Evolutionary conservation across 495 filamentous ascomycete species (phyloP).

Genomic region (Trichoderma reesei): DNA sequence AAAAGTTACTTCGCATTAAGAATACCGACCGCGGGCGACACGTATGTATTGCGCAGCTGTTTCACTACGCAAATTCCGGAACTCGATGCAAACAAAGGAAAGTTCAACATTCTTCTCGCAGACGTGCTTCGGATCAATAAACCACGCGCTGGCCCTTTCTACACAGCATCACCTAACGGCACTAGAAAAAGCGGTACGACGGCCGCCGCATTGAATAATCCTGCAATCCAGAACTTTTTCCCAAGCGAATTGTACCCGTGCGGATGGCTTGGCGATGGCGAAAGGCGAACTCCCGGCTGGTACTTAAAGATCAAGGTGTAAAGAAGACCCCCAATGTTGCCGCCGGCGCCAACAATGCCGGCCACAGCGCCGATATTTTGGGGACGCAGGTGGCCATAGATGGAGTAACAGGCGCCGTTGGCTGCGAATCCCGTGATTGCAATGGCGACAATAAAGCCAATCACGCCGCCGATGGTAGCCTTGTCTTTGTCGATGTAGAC

Average conservation of each 20-base stretch:
- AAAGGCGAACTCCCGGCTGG: not conserved
- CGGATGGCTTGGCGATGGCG: not conserved
- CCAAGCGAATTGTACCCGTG: not conserved
- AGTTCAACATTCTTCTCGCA: too few relatives aligned
- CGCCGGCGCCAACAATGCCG: constrained; percentile 66
- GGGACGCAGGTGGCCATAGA: constrained; percentile 79
- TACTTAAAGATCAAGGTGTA: constrained; percentile 58
- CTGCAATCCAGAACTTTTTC: not conserved
- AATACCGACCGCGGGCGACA: too few relatives aligned
- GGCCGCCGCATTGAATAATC: not conserved
- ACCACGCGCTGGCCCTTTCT: not conserved
- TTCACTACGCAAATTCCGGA: too few relatives aligned
- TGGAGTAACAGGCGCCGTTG: constrained; percentile 78
- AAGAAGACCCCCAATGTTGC: constrained; percentile 78
- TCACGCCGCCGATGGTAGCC: constrained; percentile 43
- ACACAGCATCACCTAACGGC: not conserved
- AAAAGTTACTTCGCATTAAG: too few relatives aligned
- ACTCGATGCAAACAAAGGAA: too few relatives aligned
- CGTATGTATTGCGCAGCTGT: too few relatives aligned
- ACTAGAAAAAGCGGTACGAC: not conserved
- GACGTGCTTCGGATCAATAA: too few relatives aligned
- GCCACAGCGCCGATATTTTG: constrained; percentile 58
- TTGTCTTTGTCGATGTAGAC: constrained; percentile 43
- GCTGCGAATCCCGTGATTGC: constrained; percentile 69
- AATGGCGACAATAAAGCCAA: constrained; percentile 61